phyloP scores from a whole-genome alignment of 257 asterid genomes.

The Solanum neorickii region DNA sequence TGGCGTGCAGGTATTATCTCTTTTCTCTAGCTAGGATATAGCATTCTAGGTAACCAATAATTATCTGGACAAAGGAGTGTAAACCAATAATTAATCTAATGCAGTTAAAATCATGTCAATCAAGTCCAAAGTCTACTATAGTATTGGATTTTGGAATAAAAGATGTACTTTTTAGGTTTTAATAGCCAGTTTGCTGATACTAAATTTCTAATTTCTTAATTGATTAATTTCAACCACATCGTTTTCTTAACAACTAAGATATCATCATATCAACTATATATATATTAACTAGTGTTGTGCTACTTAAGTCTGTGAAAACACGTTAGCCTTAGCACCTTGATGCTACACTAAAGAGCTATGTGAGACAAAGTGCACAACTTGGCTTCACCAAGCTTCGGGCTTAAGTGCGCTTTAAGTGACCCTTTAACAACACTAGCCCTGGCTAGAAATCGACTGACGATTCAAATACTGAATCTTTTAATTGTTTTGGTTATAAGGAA shows the following conservation, averaged over 20 bases:
- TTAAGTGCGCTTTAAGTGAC: background rate
- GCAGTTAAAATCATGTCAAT: background rate
- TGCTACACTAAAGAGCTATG: background rate
- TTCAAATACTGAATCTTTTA: background rate
- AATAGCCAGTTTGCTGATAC: background rate
- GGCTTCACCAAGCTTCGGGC: background rate
- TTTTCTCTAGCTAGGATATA: background rate
- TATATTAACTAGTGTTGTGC: background rate
- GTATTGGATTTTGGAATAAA: background rate
- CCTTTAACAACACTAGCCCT: background rate
- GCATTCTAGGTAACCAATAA: background rate
- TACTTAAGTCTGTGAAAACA: background rate
- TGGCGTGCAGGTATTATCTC: constrained; percentile 77
- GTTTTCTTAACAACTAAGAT: background rate
- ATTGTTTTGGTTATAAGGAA: background rate
- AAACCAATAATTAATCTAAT: too few relatives aligned
- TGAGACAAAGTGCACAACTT: background rate
- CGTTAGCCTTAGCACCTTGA: background rate
- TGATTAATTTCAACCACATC: background rate
- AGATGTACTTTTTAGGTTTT: background rate
- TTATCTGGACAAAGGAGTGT: background rate
- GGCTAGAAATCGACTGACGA: background rate
- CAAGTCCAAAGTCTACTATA: background rate
- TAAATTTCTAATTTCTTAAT: background rate
- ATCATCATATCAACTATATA: background rate